Evolutionary conservation across 179 eudicot species (phyloP).

Genomic region (Silene noctiflora): DNA sequence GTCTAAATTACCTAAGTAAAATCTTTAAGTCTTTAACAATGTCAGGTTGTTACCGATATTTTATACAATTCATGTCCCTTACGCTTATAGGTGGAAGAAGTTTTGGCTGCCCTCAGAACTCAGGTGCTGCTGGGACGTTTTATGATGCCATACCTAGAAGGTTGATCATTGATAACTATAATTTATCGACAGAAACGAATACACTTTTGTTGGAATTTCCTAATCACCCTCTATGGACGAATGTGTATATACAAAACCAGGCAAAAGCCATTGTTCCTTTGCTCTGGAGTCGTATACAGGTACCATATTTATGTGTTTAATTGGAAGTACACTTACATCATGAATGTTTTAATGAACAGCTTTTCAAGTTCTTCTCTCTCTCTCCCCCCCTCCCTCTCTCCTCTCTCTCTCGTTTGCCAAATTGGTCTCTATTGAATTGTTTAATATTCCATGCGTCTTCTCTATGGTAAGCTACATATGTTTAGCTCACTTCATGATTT

Average conservation of each 20-base stretch:
- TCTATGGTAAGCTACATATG: not conserved
- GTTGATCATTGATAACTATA: slow-evolving; percentile 58
- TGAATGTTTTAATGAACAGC: slow-evolving; percentile 3
- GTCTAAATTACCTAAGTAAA: not conserved
- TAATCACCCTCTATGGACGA: slow-evolving; percentile 81
- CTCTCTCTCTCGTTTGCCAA: not conserved
- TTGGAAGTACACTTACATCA: not conserved
- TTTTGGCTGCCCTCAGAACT: slow-evolving; percentile 73
- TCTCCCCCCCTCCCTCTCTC: not conserved
- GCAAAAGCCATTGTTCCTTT: slow-evolving; percentile 83
- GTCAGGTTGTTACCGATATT: no score
- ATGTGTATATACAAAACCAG: slow-evolving; percentile 58
- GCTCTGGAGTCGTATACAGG: slow-evolving; percentile 98
- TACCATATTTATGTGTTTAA: not conserved
- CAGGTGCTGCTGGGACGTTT: slow-evolving; percentile 94
- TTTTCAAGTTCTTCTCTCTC: not conserved
- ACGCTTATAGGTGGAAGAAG: slow-evolving; percentile 66
- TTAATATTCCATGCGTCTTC: slow-evolving; percentile 1
- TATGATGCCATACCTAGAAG: slow-evolving; percentile 78
- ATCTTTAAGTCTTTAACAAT: no score
- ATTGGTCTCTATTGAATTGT: not conserved
- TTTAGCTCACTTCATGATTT: not conserved
- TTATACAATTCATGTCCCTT: slow-evolving; percentile 14
- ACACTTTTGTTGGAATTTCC: slow-evolving; percentile 82
- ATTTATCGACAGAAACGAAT: slow-evolving; percentile 73